Evolutionary conservation across 768 basidiomycete genomes (phyloP), one percentile per base, ranked within the genome.

Genomic region (Dioszegia crocea): DNA sequence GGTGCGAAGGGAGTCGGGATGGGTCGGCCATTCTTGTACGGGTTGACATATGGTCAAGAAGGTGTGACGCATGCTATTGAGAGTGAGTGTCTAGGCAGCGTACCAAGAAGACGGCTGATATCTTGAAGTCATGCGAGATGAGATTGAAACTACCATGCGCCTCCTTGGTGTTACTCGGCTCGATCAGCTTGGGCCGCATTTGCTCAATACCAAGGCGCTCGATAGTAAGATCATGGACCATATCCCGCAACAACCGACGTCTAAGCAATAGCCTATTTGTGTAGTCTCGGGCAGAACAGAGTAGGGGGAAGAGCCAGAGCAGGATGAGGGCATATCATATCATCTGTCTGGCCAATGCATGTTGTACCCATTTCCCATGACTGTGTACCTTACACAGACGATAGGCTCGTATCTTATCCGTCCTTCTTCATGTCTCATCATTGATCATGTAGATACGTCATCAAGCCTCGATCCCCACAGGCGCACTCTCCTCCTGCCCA

Each of bases 71-170:
- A 75, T 40, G 74, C 70, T 50, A 70, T 75, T n/a, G 71, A 71
- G 59, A 75, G 75, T 76, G 61, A 65, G 73, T 51, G 65, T 5
- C 3, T 51, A n/a, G 41, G 17, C 11, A 19, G 17, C 29, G 1
- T 14, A 10, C 8, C 19, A 14, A 31, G 24, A 11, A 47, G 10
- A 21, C 14, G 31, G 17, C 59, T 52, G 46, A 62, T 24, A 17
- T 14, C 4, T 49, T n/a, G n/a, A n/a, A 79, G 78, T 81, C 62
- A 67, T 81, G 47, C 65, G 74, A 16, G 79, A 80, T 54, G 80
- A 81, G 65, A 69, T 81, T 6, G 75, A 77, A 56, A 79, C 78
- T 17, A 78, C 77, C 9, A 76, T 80, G 65, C 62, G 76, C 3
- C 64, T 81, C 29, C 56, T 80, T 1, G 80, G 80, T 11, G 78